A percentile compares a stretch with the other conserved stretches of the same genome.
Evolutionary conservation across 2,329 filamentous ascomycete genomes (phyloP).

Genomic region (Penicillium sumatraense): DNA sequence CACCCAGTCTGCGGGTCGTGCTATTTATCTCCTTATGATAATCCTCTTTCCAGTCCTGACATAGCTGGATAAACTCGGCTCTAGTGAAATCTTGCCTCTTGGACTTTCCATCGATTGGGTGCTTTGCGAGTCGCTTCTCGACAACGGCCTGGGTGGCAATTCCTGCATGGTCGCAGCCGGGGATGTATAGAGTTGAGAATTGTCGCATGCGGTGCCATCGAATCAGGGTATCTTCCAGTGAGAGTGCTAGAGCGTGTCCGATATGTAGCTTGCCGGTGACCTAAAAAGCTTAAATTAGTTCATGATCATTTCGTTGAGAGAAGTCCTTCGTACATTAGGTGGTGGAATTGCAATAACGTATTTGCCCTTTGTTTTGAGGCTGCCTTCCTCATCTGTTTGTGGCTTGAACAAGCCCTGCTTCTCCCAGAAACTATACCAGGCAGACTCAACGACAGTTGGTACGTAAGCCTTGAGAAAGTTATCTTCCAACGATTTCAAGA

Average conservation of each 20-base stretch:
- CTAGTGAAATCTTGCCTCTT: slow-evolving; percentile 88
- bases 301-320: no score
- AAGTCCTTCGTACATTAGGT: slow-evolving; percentile 71
- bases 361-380: slow-evolving; percentile 76
- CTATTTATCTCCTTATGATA: slow-evolving; percentile 91
- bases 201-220: slow-evolving; percentile 90
- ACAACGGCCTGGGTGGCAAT: slow-evolving; percentile 96
- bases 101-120: slow-evolving; percentile 64
- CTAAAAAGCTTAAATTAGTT: not conserved
- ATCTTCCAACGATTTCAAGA: not conserved
- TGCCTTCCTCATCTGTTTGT: slow-evolving; percentile 74
- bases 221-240: slow-evolving; percentile 85
- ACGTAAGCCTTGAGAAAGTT: slow-evolving; percentile 69
- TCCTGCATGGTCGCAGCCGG: slow-evolving; percentile 93
- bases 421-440: slow-evolving; percentile 98
- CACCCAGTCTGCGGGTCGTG: slow-evolving; percentile 80
- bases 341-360: slow-evolving; percentile 95
- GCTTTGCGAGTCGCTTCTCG: slow-evolving; percentile 78
- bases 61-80: slow-evolving; percentile 77
- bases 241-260: slow-evolving; percentile 85
- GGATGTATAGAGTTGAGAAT: slow-evolving; percentile 83
- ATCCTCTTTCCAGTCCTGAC: slow-evolving; percentile 89
- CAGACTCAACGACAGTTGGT: slow-evolving; percentile 85
- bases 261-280: slow-evolving; percentile 86
- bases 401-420: slow-evolving; percentile 92